A percentile compares a stretch with the other conserved stretches of the same genome.
phyloP scores from a whole-genome alignment of 768 basidiomycete genomes.

The Mycena vitilis region DNA sequence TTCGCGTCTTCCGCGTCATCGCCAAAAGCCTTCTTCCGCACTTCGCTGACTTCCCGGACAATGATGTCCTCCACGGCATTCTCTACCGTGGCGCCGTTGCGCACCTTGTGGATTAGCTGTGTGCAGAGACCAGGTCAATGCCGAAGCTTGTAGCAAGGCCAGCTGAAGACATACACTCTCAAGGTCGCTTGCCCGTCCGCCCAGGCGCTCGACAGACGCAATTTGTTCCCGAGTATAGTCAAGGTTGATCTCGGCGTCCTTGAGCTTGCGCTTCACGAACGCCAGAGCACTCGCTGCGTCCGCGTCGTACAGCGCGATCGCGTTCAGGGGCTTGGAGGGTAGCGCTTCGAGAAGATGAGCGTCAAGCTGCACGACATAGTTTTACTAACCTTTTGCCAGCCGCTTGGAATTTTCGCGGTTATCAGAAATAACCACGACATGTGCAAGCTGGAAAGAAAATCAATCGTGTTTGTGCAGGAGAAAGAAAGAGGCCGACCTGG shows the following conservation, averaged over 20 bases:
- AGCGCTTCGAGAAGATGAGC: constrained; percentile 62
- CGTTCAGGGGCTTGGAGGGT: constrained; percentile 83
- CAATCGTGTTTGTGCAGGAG: neutral
- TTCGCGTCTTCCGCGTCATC: constrained; percentile 93
- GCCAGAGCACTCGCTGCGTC: constrained; percentile 81
- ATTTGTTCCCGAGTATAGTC: constrained; percentile 68
- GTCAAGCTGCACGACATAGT: neutral
- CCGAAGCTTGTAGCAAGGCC: neutral
- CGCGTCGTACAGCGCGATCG: constrained; percentile 87
- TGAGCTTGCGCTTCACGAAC: constrained; percentile 84
- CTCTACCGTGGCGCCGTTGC: constrained; percentile 74
- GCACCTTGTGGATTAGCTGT: constrained; percentile 88
- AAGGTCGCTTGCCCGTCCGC: constrained; percentile 92
- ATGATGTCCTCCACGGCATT: constrained; percentile 95
- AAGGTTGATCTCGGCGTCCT: constrained; percentile 63
- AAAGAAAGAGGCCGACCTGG: constrained; percentile 57
- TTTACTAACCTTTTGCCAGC: constrained; percentile 76
- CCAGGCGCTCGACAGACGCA: constrained; percentile 76
- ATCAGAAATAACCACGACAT: constrained; percentile 92
- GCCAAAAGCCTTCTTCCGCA: constrained; percentile 93
- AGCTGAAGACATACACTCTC: constrained; percentile 68
- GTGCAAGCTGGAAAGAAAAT: constrained; percentile 73
- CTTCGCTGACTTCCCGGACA: constrained; percentile 78
- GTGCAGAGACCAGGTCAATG: neutral
- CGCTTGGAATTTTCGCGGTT: constrained; percentile 88